Base-by-base conservation (phyloP, 2,329 filamentous ascomycete genomes). In the Trichoderma guizhouense region DNA sequence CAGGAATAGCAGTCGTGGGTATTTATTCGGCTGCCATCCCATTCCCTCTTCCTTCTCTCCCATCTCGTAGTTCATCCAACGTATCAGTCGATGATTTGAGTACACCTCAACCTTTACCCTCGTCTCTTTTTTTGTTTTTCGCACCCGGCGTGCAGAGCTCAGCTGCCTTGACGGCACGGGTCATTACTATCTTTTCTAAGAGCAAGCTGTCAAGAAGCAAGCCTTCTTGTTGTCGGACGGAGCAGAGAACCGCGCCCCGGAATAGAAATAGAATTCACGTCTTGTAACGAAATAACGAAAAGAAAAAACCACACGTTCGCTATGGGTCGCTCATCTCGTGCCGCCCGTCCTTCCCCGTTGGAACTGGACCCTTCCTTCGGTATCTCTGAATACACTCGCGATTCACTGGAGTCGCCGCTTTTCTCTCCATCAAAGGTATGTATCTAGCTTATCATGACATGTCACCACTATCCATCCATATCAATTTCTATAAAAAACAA, bases 101-200 rank as follows among this genome's bases (percentile, higher is more conserved):
- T 28, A 11, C 26, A 32, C 36, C n/a, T 28, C 57, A n/a, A 53
- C 28, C 21, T 14, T 14, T 34, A 60, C 58, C 26, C 64, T 51
- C 18, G 15, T 30, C n/a, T 32, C 36, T 21, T 60, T 32, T 47
- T 68, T 47, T 14, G 24, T 32, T 21, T 65, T 24, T 53, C 67
- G 71, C 71, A 72, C 71, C 71, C 60, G 71, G 71, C 34, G 71
- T 72, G 71, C 71, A 71, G 71, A 70, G 18, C 60, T 70, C 55
- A 51, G 67, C 71, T 72, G 71, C 67, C 71, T 72, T 72, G 71
- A 72, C 57, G 71, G 71, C 66, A 47, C 66, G 39, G 57, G 58
- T 72, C 64, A 62, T 51, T 58, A 30, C 66, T 62, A 69, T 69
- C 66, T 53, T 69, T 69, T 36, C 26, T 62, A 30, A 51, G 36